Base-by-base conservation (phyloP, 169 alveolate genomes). In the Plasmodium vivax region DNA sequence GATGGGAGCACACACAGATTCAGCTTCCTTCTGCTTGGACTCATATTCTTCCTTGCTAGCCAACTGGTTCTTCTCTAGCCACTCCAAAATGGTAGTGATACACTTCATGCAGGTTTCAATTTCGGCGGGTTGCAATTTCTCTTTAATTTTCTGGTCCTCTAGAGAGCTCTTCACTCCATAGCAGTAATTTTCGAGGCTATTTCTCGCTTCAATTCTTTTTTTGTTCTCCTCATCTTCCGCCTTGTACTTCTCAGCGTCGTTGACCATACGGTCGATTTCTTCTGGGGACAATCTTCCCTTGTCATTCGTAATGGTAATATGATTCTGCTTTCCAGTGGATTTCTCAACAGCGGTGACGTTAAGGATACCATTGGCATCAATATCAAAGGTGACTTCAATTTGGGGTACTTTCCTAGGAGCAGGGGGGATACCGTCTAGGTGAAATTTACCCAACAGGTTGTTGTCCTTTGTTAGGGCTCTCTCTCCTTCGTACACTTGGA, bases 331-430 rank as follows among this genome's bases (percentile, higher is more conserved):
- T 41, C 99, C 99, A 30, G 99, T 97, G 81, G 98, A 96, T 97
- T 98, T 98, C 93, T 99, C 99, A 93, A 96, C 98, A 75, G 99
- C 99, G 8, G 99, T 95, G 34, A 99, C 99, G 96, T 98, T 98
- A 96, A 98, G 96, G 83, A 99, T 98, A 90, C 99, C 99, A 96
- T 99, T 99, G 74, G 99, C 99, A 96, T 99, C 99, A 68, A 99
- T 97, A 95, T 98, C 99, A 92, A 98, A 99, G 19, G 99, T 98
- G 83, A 99, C 99, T 95, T 98, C 99, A 93, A 99, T 99, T 96
- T 99, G 99, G 30, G 99, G 99, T 8, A 98, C 99, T 47, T 99
- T 99, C 73, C 99, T 98, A n/a, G 99, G 99, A 16, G 99, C 99
- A 2, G 99, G 99, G 30, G 99, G 99, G 84, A 99, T 99, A 36